These are phyloP conservation scores for Fusarium austroafricanum DNA, from an alignment of 2,329 filamentous ascomycete genomes.

Conservation along the genomic window DNA sequence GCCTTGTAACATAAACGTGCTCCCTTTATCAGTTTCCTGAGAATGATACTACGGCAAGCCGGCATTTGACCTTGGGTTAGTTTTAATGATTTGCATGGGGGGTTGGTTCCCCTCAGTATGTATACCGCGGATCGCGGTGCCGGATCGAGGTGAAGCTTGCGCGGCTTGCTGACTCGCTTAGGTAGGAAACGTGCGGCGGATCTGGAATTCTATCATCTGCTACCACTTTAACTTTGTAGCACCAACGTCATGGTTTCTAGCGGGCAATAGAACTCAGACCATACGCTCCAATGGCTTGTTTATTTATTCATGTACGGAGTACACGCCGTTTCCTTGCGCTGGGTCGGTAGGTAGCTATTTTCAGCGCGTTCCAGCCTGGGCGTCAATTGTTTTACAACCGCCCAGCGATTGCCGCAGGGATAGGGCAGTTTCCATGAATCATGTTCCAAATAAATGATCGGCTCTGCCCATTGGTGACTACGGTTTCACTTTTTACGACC, in stretches of 20 bases:
- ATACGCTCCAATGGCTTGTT: too few relatives aligned
- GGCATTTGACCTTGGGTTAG: not conserved
- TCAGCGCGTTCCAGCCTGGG: too few relatives aligned
- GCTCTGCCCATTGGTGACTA: not conserved
- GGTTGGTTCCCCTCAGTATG: not conserved
- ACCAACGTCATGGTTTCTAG: not conserved
- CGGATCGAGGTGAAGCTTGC: constrained; percentile 15
- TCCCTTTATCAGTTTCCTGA: too few relatives aligned
- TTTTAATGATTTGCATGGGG: not conserved
- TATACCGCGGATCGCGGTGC: constrained; percentile 12
- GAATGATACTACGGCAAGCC: constrained; percentile 1
- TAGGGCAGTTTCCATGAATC: constrained; percentile 8
- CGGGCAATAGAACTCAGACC: not conserved
- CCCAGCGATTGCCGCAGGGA: not conserved
- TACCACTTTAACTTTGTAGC: not conserved
- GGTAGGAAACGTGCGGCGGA: not conserved
- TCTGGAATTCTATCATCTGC: not conserved
- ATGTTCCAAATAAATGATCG: constrained; percentile 9
- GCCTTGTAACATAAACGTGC: not conserved
- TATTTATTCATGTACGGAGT: too few relatives aligned
- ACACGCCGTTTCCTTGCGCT: too few relatives aligned
- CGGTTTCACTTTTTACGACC: constrained; percentile 17
- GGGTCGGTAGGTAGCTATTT: too few relatives aligned
- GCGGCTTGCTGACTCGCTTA: constrained; percentile 7
- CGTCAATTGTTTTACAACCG: not conserved